Conservation (phyloP, 2,329 filamentous ascomycete genomes). For the Fusarium buxicola region DNA sequence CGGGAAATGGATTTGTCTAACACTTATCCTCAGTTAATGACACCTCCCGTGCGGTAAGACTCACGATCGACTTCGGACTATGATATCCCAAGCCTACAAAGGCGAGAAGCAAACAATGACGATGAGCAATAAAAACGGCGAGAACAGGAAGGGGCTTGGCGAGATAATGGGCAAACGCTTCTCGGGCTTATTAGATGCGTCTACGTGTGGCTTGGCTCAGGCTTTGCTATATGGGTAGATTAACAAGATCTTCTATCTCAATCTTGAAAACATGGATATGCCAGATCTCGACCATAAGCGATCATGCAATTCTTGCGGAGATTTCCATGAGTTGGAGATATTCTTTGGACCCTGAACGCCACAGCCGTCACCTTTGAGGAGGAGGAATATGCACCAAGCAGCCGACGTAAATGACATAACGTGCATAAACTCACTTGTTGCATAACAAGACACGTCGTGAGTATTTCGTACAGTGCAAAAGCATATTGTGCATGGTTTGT, state of each 20-base stretch:
- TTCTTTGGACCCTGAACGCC: slow-evolving; percentile 17
- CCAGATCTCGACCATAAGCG: neutral
- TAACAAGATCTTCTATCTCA: slow-evolving; percentile 31
- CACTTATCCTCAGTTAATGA: slow-evolving; percentile 40
- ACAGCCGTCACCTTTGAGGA: slow-evolving; percentile 15
- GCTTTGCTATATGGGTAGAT: slow-evolving; percentile 37
- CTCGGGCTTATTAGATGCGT: slow-evolving; percentile 39
- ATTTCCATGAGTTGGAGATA: slow-evolving; percentile 1
- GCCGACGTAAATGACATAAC: neutral
- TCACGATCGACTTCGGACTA: slow-evolving; percentile 38
- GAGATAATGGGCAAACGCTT: slow-evolving; percentile 39
- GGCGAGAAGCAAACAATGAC: slow-evolving; percentile 25
- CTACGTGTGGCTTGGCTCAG: slow-evolving; percentile 29
- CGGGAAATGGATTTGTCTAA: slow-evolving; percentile 31
- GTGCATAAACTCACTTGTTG: slow-evolving; percentile 2
- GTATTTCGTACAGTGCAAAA: neutral
- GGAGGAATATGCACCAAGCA: neutral
- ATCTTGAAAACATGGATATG: slow-evolving; percentile 21
- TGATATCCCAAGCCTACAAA: slow-evolving; percentile 33
- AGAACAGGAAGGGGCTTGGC: slow-evolving; percentile 33
- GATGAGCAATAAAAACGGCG: slow-evolving; percentile 38
- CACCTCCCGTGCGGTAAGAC: slow-evolving; percentile 26
- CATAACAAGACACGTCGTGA: slow-evolving; percentile 6
- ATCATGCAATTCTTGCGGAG: neutral
- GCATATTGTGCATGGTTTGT: slow-evolving; percentile 33